Conservation (phyloP, 192 early-diverging fungal species). For the Rhizophagus sp. region DNA sequence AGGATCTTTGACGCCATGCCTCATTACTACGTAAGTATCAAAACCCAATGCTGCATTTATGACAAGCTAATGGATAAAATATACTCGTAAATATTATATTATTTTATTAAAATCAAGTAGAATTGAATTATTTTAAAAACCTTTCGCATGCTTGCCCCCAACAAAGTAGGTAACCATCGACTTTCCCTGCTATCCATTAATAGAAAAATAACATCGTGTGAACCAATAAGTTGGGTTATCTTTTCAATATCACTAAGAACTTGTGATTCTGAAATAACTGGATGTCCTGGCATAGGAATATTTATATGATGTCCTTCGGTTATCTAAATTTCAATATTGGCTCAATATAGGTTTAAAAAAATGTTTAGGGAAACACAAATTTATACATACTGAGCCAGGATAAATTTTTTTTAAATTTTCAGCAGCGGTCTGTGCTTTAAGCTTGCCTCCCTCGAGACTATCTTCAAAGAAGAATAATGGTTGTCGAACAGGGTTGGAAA, state of each 20-base stretch:
- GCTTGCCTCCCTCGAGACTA: constrained; percentile 79
- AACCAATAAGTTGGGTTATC: constrained; percentile 65
- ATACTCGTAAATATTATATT: too few species aligned
- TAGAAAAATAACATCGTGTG: constrained; percentile 87
- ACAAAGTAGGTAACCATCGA: constrained; percentile 92
- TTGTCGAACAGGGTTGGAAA: constrained; percentile 96
- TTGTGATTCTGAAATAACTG: constrained; percentile 47
- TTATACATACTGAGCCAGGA: constrained; percentile 71
- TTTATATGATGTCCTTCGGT: constrained; percentile 67
- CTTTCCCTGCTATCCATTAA: constrained; percentile 95
- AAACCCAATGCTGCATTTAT: constrained; percentile 96
- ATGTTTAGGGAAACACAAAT: neutral
- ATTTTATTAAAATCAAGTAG: neutral
- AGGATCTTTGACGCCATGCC: constrained; percentile 73
- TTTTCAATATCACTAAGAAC: constrained; percentile 46
- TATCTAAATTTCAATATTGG: constrained; percentile 44
- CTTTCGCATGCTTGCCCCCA: constrained; percentile 72
- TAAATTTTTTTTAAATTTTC: constrained; percentile 70
- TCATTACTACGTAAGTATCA: constrained; percentile 94
- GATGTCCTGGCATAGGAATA: constrained; percentile 99
- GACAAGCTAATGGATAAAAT: constrained; percentile 59
- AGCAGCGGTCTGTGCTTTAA: constrained; percentile 89
- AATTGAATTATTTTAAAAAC: constrained; percentile 3
- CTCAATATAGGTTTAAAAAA: neutral
- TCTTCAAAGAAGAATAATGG: constrained; percentile 92